Conservation (phyloP, 2,329 filamentous ascomycete species). For the Pseudogymnoascus destructans region DNA sequence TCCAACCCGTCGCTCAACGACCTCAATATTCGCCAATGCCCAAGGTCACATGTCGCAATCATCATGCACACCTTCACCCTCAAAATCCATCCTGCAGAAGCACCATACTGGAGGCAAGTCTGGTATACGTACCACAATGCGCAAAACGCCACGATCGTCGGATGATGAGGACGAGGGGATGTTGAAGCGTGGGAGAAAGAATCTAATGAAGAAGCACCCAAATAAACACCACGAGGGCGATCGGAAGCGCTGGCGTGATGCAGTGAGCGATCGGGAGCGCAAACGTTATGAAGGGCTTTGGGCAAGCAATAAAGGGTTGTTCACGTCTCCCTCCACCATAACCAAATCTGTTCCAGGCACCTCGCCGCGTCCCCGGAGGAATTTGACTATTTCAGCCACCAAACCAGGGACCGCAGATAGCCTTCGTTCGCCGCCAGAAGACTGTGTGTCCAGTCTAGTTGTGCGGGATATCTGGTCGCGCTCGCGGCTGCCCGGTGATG, state of each 20-base stretch:
- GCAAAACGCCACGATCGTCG: slow-evolving; percentile 33
- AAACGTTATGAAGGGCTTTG: slow-evolving; percentile 74
- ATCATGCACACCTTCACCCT: slow-evolving; percentile 30
- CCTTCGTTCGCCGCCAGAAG: slow-evolving; percentile 22
- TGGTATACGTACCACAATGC: slow-evolving; percentile 52
- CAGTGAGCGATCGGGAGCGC: slow-evolving; percentile 58
- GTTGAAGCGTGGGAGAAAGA: slow-evolving; percentile 28
- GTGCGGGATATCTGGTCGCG: slow-evolving; percentile 64
- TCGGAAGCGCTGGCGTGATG: slow-evolving; percentile 63
- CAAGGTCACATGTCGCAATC: slow-evolving; percentile 25
- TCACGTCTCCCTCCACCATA: slow-evolving; percentile 16
- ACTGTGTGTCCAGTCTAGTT: slow-evolving; percentile 53
- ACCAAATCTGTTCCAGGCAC: background rate
- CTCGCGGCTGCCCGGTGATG: slow-evolving; percentile 52
- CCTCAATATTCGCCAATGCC: slow-evolving; percentile 29
- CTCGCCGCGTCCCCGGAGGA: background rate
- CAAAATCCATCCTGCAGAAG: slow-evolving; percentile 23
- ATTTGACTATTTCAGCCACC: background rate
- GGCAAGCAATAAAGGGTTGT: slow-evolving; percentile 62
- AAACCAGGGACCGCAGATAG: slow-evolving; percentile 12
- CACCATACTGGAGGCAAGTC: slow-evolving; percentile 25
- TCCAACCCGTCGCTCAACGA: slow-evolving; percentile 24
- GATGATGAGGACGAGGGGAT: background rate
- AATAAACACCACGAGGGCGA: slow-evolving; percentile 64
- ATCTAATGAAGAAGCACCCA: slow-evolving; percentile 49